Evolutionary conservation across 2,329 filamentous ascomycete genomes (phyloP), one percentile per base, ranked within the genome.

Genomic region (Colletotrichum limetticola): DNA sequence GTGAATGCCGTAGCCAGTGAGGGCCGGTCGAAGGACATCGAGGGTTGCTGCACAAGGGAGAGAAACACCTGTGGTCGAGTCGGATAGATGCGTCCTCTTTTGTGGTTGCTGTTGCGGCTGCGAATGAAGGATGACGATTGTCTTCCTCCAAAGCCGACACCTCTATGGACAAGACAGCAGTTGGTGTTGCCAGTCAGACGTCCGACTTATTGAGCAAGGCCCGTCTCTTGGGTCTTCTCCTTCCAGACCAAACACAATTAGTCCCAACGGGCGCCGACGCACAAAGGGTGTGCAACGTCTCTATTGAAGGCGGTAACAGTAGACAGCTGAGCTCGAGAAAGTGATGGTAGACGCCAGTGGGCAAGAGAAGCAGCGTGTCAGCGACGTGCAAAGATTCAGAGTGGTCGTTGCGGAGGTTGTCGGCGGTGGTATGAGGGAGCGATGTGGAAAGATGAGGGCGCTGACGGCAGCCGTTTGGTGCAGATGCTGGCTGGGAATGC

Each of bases 1-100:
- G 60, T 65, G 37, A 70, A 58, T 70, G 55, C 57, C 55, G 70
- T 72, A 61, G 70, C 66, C 70, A 70, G 37, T 30, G 42, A 30
- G 22, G 55, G 55, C 30, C 66, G 61, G 65, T 37, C 52, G 66
- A 68, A 56, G 55, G 70, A 70, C 70, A 70, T 72, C 55, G 60
- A 70, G 32, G 37, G 42, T 32, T 30, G 60, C 42, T 22, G 12
- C 67, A 55, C 56, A 61, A 19, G 32, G 56, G 64, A 57, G 42
- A 59, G 22, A 12, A 64, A 55, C 35, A 35, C 28, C 59, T 46
- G 60, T 55, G 55, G 55, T 61, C 58, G 52, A 55, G 60, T 72
- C 32, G 60, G 24, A 72, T 56, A 60, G 55, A 46, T 64, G 46
- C 46, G 60, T 60, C 55, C 26, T 57, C 26, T 60, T 19, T n/a